phyloP scores from a whole-genome alignment of 148 eudicot species.

The Rhododendron mucronatum region DNA sequence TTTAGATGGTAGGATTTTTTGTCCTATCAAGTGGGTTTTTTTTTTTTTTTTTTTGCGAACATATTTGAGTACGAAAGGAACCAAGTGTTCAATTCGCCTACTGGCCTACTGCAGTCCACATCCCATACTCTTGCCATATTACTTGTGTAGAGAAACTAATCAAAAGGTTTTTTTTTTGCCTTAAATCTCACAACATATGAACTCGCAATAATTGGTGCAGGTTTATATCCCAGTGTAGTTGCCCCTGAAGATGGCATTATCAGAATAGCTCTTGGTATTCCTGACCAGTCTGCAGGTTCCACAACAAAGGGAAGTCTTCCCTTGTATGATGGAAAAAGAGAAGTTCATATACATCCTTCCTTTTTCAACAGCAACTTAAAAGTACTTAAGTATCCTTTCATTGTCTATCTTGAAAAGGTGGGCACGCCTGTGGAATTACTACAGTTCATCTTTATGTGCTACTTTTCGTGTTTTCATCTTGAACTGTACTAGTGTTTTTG shows the following conservation, averaged over 20 bases:
- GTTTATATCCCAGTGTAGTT: constrained; percentile 91
- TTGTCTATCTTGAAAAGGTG: constrained; percentile 96
- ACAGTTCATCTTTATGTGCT: neutral
- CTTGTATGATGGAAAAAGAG: constrained; percentile 92
- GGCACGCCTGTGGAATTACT: constrained; percentile 5
- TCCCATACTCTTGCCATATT: neutral
- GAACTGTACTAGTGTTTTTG: neutral
- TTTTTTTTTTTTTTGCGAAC: neutral
- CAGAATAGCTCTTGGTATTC: constrained; percentile 47
- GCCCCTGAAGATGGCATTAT: constrained; percentile 65
- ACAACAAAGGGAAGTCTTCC: constrained; percentile 41
- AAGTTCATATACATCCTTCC: constrained; percentile 94
- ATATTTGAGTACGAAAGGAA: neutral
- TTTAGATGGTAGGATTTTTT: neutral
- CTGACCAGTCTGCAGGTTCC: constrained; percentile 44
- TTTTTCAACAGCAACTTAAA: constrained; percentile 67
- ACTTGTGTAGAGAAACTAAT: neutral
- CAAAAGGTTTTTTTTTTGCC: neutral
- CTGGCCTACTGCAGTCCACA: neutral
- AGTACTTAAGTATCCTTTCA: constrained; percentile 69
- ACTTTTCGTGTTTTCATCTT: neutral
- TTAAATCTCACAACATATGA: neutral
- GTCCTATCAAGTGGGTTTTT: neutral
- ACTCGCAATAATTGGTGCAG: constrained; percentile 74
- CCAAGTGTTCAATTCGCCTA: neutral